A percentile compares a stretch with the other conserved stretches of the same genome.
phyloP scores from a whole-genome alignment of 495 filamentous ascomycete species.

The Geopyxis carbonaria region DNA sequence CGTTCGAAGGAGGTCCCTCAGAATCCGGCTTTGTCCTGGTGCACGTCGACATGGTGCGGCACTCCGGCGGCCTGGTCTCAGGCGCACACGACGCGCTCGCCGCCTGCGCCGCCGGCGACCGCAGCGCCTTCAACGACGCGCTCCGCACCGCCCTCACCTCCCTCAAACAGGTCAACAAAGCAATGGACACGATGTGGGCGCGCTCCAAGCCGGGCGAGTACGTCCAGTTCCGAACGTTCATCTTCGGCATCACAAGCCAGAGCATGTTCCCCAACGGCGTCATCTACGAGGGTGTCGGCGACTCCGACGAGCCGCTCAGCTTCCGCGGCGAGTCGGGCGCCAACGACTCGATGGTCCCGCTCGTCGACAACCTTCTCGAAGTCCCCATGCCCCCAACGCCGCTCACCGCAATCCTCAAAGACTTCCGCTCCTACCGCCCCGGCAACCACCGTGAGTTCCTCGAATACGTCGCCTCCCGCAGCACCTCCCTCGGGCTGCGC shows the following conservation, averaged over 20 bases:
- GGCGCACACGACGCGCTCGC: constrained; percentile 28
- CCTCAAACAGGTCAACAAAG: no score
- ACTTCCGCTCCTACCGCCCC: constrained; percentile 73
- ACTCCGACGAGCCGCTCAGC: constrained; percentile 38
- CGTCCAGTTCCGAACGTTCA: constrained; percentile 76
- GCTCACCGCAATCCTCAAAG: constrained; percentile 64
- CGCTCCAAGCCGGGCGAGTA: constrained; percentile 64
- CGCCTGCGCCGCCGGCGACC: constrained; percentile 7
- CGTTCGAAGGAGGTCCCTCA: constrained; percentile 74
- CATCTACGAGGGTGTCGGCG: constrained; percentile 64
- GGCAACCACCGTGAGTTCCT: constrained; percentile 74
- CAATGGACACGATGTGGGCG: constrained; percentile 63
- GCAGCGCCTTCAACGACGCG: no score
- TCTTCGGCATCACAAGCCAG: constrained; percentile 79
- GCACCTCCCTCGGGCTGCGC: constrained; percentile 39
- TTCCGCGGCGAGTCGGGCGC: constrained; percentile 82
- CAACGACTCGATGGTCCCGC: constrained; percentile 67
- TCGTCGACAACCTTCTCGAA: constrained; percentile 66
- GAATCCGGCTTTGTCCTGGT: constrained; percentile 81
- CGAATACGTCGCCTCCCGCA: constrained; percentile 43
- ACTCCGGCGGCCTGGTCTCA: constrained; percentile 52
- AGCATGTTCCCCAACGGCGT: constrained; percentile 86
- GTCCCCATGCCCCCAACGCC: constrained; percentile 70
- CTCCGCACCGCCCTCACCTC: no score
- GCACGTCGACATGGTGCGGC: constrained; percentile 68